Evolutionary conservation across 2,329 filamentous ascomycete species (phyloP).

Genomic region (Trichoderma sp.): DNA sequence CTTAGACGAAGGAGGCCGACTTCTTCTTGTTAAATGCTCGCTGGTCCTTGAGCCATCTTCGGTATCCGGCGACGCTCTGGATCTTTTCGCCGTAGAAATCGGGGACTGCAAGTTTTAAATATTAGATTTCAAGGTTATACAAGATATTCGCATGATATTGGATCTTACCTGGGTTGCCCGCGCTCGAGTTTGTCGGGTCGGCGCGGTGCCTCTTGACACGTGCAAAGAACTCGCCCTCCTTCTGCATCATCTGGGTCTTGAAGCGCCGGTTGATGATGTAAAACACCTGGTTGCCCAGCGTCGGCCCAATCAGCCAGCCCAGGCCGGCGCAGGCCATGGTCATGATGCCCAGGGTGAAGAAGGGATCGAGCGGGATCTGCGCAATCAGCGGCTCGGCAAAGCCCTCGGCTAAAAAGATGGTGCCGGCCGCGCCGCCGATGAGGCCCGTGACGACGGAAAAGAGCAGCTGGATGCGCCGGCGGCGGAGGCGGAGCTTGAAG

Average conservation of each 20-base stretch:
- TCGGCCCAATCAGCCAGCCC: constrained; percentile 86
- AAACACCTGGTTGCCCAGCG: constrained; percentile 77
- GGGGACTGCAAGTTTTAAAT: constrained; percentile 54
- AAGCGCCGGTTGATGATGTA: constrained; percentile 70
- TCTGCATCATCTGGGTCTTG: constrained; percentile 73
- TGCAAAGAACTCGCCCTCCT: constrained; percentile 91
- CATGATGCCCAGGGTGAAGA: constrained; percentile 79
- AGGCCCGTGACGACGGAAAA: constrained; percentile 69
- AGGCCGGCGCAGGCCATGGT: constrained; percentile 73
- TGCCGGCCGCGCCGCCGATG: constrained; percentile 60
- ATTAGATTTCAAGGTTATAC: neutral
- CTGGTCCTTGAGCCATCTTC: constrained; percentile 97
- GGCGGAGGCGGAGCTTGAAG: constrained; percentile 83
- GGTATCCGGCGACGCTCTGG: constrained; percentile 83
- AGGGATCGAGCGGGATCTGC: constrained; percentile 81
- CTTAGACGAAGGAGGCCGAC: constrained; percentile 62
- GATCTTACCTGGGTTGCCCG: constrained; percentile 72
- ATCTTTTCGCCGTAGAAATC: constrained; percentile 99
- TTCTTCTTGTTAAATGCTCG: constrained; percentile 96
- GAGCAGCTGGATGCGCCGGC: constrained; percentile 77
- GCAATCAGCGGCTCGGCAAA: constrained; percentile 68
- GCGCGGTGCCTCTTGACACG: constrained; percentile 90
- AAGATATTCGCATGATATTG: neutral
- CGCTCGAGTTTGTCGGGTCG: constrained; percentile 83
- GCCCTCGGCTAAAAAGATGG: constrained; percentile 65